Percentiles rank a stretch among this genome's conserved stretches.
phyloP scores from a whole-genome alignment of 2,329 filamentous ascomycete genomes.

The Huntiella savannae region DNA sequence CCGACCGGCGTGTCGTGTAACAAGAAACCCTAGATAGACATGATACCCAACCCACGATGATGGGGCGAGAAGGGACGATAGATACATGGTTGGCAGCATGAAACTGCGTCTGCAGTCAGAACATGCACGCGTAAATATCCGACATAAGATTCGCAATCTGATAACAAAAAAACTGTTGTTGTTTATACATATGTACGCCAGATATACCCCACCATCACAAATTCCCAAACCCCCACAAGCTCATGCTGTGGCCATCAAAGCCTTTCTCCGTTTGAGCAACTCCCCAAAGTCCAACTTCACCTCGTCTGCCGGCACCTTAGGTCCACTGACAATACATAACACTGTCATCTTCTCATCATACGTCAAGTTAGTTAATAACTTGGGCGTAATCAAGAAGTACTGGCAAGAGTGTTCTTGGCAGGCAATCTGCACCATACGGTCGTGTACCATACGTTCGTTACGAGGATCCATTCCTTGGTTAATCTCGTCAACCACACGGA shows the following conservation, averaged over 20 bases:
- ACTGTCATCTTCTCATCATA: conserved; percentile 88
- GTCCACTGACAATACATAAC: conserved; percentile 81
- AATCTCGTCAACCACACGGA: conserved; percentile 97
- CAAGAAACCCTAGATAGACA: too few relatives aligned
- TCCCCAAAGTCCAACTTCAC: conserved; percentile 30
- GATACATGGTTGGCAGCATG: too few relatives aligned
- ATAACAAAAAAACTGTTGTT: too few relatives aligned
- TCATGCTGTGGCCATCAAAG: conserved; percentile 18
- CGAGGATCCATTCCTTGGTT: conserved; percentile 99
- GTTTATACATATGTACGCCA: too few relatives aligned
- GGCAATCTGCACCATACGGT: conserved; percentile 94
- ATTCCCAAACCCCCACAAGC: too few relatives aligned
- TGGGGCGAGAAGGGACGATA: too few relatives aligned
- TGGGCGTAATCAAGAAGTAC: conserved; percentile 97
- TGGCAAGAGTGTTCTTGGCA: conserved; percentile 62
- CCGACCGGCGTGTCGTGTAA: too few relatives aligned
- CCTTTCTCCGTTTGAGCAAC: conserved; percentile 26
- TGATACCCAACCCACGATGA: too few relatives aligned
- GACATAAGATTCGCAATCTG: too few relatives aligned
- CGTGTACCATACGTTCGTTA: conserved; percentile 95
- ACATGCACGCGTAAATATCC: too few relatives aligned
- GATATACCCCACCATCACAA: too few relatives aligned
- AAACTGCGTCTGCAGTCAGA: too few relatives aligned
- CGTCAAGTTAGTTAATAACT: conserved; percentile 65
- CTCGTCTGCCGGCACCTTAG: conserved; percentile 42